Base-by-base conservation (phyloP, 2,329 filamentous ascomycete species). In the Aureobasidium leucospermi region DNA sequence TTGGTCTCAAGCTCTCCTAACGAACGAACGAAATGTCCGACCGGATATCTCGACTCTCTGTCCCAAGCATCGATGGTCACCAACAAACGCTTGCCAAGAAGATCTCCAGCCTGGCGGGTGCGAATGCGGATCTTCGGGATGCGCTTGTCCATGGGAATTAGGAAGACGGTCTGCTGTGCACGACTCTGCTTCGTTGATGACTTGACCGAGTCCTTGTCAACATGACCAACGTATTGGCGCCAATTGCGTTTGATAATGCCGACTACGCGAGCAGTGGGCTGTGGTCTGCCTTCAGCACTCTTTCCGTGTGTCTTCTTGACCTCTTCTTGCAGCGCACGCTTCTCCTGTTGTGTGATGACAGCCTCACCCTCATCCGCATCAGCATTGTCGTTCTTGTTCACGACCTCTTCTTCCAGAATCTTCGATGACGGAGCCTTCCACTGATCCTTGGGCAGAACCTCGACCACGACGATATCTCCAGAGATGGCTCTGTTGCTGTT, bases 401-500 rank as follows among this genome's bases (percentile, higher is more conserved):
- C 78, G 1, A 87, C 83, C 66, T 96, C 93, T 71, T 99, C 94
- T 65, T 99, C 94, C 34, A 99, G 86, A 49, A 99, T 93, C 72
- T 96, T 96, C 4, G 90, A 93, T 1, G 93, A 97, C 1, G 94
- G 92, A 47, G 88, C 86, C 74, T 96, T 97, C 94, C 94, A 99
- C 72, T 96, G 93, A 60, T 96, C 90, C 71, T 92, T 89, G 0
- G 94, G 91, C 2, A 99, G 78, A 3, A 99, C 83, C 73, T 99
- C 92, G 13, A 99, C 88, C 2, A 96, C 92, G 1, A 96, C 92
- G 10, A 94, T 78, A 73, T 99, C 94, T 23, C 93, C 93, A 62
- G 94, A 90, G 19, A 99, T 86, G 28, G 93, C 86, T 65, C 94
- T 84, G 74, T 97, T 99, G 78, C 96, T 96, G 74, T 95, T 96